phyloP scores from a whole-genome alignment of 768 basidiomycete species.

The Boletus tomentosulus region DNA sequence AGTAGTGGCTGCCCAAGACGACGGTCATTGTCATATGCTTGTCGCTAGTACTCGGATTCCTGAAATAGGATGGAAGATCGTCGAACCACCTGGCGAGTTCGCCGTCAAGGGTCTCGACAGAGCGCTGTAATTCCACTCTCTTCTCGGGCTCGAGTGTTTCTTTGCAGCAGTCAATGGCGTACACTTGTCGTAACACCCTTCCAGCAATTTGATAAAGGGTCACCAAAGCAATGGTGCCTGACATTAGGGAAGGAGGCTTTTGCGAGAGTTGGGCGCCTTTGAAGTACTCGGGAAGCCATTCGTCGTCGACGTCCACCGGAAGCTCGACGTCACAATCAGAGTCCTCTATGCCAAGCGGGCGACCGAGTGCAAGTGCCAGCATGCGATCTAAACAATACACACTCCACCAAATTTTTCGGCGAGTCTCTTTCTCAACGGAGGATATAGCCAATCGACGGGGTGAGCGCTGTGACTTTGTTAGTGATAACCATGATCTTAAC shows the following conservation, averaged over 20 bases:
- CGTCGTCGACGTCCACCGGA: conserved; percentile 82
- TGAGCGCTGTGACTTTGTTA: conserved; percentile 56
- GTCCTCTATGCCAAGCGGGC: conserved; percentile 86
- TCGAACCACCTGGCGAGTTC: conserved; percentile 84
- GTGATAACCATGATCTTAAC: conserved; percentile 5
- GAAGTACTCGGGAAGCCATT: conserved; percentile 67
- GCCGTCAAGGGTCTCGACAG: conserved; percentile 73
- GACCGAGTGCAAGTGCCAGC: conserved; percentile 85
- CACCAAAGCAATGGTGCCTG: conserved; percentile 71
- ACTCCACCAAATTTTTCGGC: conserved; percentile 92
- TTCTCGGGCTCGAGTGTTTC: conserved; percentile 70
- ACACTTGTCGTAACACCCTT: conserved; percentile 76
- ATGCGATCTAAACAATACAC: conserved; percentile 88
- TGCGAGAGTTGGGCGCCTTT: conserved; percentile 55
- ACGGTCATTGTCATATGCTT: conserved; percentile 84
- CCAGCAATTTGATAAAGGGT: conserved; percentile 83
- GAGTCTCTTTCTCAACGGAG: conserved; percentile 81
- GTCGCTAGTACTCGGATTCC: conserved; percentile 66
- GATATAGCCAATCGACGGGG: conserved; percentile 67
- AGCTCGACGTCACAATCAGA: conserved; percentile 87
- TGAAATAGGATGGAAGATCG: conserved; percentile 68
- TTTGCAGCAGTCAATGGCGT: conserved; percentile 73
- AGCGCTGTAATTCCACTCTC: conserved; percentile 69
- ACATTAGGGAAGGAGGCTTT: conserved; percentile 68
- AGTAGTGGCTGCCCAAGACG: conserved; percentile 84